Evolutionary conservation across 768 basidiomycete genomes (phyloP).

Genomic region (Pisolithus orientalis): DNA sequence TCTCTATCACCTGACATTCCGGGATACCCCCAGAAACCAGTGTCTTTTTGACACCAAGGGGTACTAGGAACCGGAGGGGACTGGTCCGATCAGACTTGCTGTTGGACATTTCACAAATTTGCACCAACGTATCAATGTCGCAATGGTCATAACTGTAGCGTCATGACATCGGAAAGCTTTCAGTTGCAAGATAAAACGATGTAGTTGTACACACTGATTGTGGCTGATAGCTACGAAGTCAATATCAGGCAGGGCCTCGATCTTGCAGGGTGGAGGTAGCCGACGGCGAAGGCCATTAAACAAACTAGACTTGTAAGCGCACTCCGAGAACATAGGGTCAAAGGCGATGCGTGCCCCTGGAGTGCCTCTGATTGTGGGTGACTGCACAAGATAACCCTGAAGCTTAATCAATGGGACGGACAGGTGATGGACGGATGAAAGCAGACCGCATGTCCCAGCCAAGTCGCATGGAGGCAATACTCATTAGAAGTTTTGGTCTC

Average conservation of each 20-base stretch:
- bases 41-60: conserved; percentile 26
- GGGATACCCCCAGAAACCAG: conserved; percentile 24
- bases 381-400: conserved; percentile 25
- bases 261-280: conserved; percentile 29
- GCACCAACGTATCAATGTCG: conserved; percentile 29
- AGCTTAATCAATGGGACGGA: background rate
- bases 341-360: conserved; percentile 30
- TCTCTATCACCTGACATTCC: conserved; percentile 25
- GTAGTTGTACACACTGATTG: conserved; percentile 32
- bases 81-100: conserved; percentile 8
- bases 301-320: conserved; percentile 23
- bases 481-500: background rate
- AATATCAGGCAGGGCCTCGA: conserved; percentile 33
- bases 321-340: conserved; percentile 36
- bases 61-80: conserved; percentile 30
- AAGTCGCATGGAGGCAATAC: conserved; percentile 17
- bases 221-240: conserved; percentile 36
- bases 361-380: conserved; percentile 10
- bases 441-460: conserved; percentile 35
- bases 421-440: background rate
- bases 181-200: background rate
- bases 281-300: conserved; percentile 27
- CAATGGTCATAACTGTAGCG: conserved; percentile 36
- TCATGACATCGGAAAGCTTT: background rate
- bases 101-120: conserved; percentile 12